Evolutionary conservation across 208 protist species (phyloP), one percentile per base, ranked within the genome.

Genomic region (Wallacemonas sp.): DNA sequence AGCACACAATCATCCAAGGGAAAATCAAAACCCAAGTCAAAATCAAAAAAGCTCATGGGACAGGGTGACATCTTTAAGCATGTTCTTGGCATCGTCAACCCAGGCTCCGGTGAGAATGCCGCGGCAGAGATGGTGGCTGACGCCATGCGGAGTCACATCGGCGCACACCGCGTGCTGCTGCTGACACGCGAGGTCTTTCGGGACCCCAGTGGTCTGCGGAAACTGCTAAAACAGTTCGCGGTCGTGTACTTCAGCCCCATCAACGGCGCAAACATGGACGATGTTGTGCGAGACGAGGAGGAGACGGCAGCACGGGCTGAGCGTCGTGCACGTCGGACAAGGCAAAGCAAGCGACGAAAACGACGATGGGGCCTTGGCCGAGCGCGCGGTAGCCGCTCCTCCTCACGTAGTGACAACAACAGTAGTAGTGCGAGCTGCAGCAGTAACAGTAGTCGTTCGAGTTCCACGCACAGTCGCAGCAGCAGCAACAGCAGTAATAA

Each of bases 21-120:
- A n/a, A n/a, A n/a, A n/a, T n/a, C n/a, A n/a, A n/a, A n/a, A n/a
- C n/a, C n/a, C n/a, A n/a, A n/a, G n/a, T n/a, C n/a, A n/a, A n/a
- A n/a, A n/a, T n/a, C n/a, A n/a, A n/a, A n/a, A n/a, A n/a, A n/a
- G n/a, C n/a, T n/a, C n/a, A n/a, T n/a, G n/a, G n/a, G n/a, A n/a
- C n/a, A n/a, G n/a, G 31, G 12, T 9, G 56, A 49, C 27, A 30
- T 66, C 17, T 80, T 75, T 30, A 61, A 86, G 5, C 71, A 91
- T 58, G 82, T 87, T 3, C 24, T 85, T 21, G 84, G 77, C 22
- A 59, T 95, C 55, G 74, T 95, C 30, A 95, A 95, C 68, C 81
- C 82, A 34, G 6, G 36, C 26, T 87, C 89, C 0, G 89, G 89
- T 30, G 86, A 95, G 33, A 47, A 53, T 12, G 59, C 38, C 0